Evolutionary conservation across 805 yeast genomes (phyloP), one percentile per base, ranked within the genome.

Genomic region (Lachancea nothofagi): DNA sequence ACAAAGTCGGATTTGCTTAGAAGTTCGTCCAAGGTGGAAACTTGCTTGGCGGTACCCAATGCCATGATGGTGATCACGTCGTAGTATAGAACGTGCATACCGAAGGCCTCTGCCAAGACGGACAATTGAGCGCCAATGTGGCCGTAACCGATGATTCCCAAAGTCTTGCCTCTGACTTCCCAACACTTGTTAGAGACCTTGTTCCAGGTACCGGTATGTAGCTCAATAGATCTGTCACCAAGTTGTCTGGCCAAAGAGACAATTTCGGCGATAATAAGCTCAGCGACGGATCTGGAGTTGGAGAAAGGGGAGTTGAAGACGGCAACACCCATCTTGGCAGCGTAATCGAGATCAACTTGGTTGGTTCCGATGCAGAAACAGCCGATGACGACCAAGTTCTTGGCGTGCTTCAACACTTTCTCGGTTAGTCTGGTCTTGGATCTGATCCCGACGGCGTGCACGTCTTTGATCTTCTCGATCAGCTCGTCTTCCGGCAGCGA

Each of bases 351-450:
- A 64, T 93, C 94, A 41, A 93, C 98, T 70, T 93, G 98, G 71
- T 93, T 93, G 46, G 97, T 93, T 58, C 98, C 98, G 53, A 93
- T 93, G 75, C 98, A 93, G 83, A 93, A 93, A 71, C 98, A 93
- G 42, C 98, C 98, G 65, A 93, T 72, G 23, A 78, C 89, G 20
- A 84, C 84, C 65, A 93, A 74, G 70, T 90, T 86, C 63, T 80
- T 83, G 42, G 98, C 98, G 54, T 84, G 85, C 48, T 77, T 71
- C 54, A 93, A 72, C 21, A 93, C 79, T 38, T 78, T 78, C 51
- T 77, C 82, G 29, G 88, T 85, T 59, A 93, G 72, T 65, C 80
- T 84, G 37, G 98, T 93, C 73, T 93, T 93, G 45, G 97, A 93
- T 72, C 98, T 85, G 60, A 93, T 89, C 67, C 98, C 98, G 59